Base-by-base conservation (phyloP, 495 filamentous ascomycete species). In the Penicillium paxilli region DNA sequence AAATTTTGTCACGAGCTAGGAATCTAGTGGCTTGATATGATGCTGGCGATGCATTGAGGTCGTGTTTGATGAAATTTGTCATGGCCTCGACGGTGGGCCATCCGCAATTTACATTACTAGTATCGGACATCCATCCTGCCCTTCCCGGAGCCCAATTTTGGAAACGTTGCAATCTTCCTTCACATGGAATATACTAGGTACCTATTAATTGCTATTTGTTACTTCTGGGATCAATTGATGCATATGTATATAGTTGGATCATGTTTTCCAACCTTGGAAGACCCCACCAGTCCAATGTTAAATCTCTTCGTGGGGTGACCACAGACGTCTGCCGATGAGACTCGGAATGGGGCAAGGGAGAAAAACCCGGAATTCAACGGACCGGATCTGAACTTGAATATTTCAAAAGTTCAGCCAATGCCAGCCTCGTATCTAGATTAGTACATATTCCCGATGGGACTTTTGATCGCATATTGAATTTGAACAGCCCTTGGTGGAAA, bases 331-430 rank as follows among this genome's bases (percentile, higher is more conserved):
- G 40, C 40, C 20, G 19, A 5, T 6, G 40, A n/a, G n/a, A n/a
- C n/a, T n/a, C n/a, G 30, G 26, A 9, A 14, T 21, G 40, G 40
- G 40, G 16, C n/a, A 38, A 38, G 21, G 1, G 40, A 42, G 9
- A n/a, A 14, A 14, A 42, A 14, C 40, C 20, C 21, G 40, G 40
- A 42, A 24, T 42, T 24, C 6, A 14, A 23, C 20, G 17, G 37
- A 49, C 47, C 45, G 19, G 45, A 50, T 50, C 48, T 50, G 23
- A n/a, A n/a, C n/a, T n/a, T n/a, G n/a, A 21, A 50, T n/a, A 41
- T 41, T 12, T 50, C 35, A 47, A n/a, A 40, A 19, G n/a, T 6
- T 40, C 35, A 8, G 35, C 5, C 17, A 11, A 9, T 16, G 35
- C 35, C 35, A 40, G 35, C 17, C 35, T 40, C 35, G 35, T 32